Evolutionary conservation across 805 yeast genomes (phyloP).

Genomic region (Metschnikowia baotianmanensis): DNA sequence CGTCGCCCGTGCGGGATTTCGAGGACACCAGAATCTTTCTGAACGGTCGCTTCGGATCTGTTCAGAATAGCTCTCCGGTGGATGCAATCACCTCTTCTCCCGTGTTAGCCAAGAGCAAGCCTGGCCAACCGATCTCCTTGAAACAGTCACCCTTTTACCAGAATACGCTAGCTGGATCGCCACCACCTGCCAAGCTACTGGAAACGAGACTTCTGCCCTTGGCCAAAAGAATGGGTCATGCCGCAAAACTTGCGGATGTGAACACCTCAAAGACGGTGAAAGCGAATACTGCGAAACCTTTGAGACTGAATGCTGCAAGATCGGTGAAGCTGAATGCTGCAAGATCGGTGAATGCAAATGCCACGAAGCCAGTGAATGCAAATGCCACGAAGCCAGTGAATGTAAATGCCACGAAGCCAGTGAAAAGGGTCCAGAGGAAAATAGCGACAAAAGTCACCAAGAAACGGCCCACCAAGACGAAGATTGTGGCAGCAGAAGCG

Average conservation of each 20-base stretch:
- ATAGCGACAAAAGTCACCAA: too few relatives aligned
- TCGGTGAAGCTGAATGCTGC: too few relatives aligned
- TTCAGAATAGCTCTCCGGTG: conserved; percentile 10
- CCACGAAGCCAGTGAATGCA: neutral
- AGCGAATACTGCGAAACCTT: neutral
- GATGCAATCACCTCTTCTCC: conserved; percentile 13
- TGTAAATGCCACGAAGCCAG: too few relatives aligned
- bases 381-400: too few relatives aligned
- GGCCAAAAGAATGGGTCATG: neutral
- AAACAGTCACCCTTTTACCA: conserved; percentile 38
- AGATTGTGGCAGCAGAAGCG: too few relatives aligned
- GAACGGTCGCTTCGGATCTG: neutral
- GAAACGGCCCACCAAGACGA: too few relatives aligned
- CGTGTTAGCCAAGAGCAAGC: conserved; percentile 17
- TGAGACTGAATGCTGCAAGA: too few relatives aligned
- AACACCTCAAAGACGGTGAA: neutral
- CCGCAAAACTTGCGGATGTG: neutral
- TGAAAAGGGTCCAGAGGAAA: too few relatives aligned
- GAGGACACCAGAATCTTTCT: conserved; percentile 4
- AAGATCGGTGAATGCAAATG: too few relatives aligned
- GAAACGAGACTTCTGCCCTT: conserved; percentile 4
- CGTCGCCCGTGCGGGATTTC: conserved; percentile 8
- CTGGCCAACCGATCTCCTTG: conserved; percentile 37
- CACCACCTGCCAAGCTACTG: neutral
- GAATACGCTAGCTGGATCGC: conserved; percentile 6